Evolutionary conservation across 495 filamentous ascomycete genomes (phyloP), one percentile per base, ranked within the genome.

Genomic region (Xylaria sp.): DNA sequence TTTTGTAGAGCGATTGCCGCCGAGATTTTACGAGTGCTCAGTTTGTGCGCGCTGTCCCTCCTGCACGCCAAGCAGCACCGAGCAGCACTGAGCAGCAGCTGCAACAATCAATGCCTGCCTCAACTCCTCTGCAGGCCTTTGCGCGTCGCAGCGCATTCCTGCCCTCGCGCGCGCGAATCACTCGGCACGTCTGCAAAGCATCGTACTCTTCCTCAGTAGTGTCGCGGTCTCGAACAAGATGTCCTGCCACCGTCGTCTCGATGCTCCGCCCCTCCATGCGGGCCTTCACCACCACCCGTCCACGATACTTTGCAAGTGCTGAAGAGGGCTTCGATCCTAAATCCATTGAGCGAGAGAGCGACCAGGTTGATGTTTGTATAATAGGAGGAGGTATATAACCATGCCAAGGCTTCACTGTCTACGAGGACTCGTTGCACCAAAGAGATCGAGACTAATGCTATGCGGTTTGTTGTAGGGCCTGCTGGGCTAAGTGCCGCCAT

Each of bases 351-450:
- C 89, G 96, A 68, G 96, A 98, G 81, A 92, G 88, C 64, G 96
- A 98, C 74, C 82, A 97, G 79, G 96, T 98, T 26, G 96, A 98
- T 82, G 95, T 98, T 12, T 97, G 93, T 77, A 98, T 99, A 79
- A 89, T 99, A 46, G 96, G 96, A 76, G 96, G 95, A 76, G 94
- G 90, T 91, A 68, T 65, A 50, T 68, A 44, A 44, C 40, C 29
- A 68, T 40, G 11, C 14, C 62, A 33, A 24, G n/a, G n/a, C 17
- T 19, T 19, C 24, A 44, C 17, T 43, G 35, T 44, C 17, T 37
- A 62, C 67, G 61, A 41, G 43, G 58, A 24, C 9, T 14, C 31
- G 15, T 35, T 14, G 14, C 21, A 15, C 3, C 4, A 7, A 57
- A 24, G 62, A 26, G 65, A 5, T 29, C 8, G 19, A 41, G 59